Conservation (phyloP, 441 rosid genomes). For the Arabidopsis lyrata region DNA sequence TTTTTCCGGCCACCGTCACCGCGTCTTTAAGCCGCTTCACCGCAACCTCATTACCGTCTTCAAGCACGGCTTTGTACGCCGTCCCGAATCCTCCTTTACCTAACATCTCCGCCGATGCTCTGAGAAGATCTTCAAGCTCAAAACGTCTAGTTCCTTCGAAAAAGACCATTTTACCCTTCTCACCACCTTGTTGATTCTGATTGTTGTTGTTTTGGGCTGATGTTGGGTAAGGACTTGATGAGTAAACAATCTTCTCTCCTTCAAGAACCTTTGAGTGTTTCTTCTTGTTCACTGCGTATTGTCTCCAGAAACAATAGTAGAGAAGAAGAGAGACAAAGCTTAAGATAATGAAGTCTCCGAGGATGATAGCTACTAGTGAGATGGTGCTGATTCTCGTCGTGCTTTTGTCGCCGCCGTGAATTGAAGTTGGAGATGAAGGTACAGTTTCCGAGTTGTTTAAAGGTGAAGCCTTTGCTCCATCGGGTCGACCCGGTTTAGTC, state of each 20-base stretch:
- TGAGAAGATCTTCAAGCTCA: conserved; percentile 70
- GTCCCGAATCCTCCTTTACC: conserved; percentile 81
- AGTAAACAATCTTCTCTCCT: conserved; percentile 71
- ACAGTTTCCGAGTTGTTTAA: conserved; percentile 50
- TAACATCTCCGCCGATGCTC: conserved; percentile 80
- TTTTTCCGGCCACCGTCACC: conserved; percentile 57
- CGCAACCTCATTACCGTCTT: conserved; percentile 67
- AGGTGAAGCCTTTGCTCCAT: conserved; percentile 59
- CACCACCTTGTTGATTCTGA: conserved; percentile 48
- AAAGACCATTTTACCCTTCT: conserved; percentile 75
- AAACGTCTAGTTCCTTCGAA: conserved; percentile 68
- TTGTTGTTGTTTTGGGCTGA: conserved; percentile 31
- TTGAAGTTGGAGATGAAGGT: conserved; percentile 57
- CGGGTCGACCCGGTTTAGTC: conserved; percentile 55
- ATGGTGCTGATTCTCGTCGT: conserved; percentile 58
- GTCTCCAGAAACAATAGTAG: conserved; percentile 76
- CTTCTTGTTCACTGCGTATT: conserved; percentile 52
- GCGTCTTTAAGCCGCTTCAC: conserved; percentile 75
- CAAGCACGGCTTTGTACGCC: conserved; percentile 75
- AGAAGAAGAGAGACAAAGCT: conserved; percentile 62
- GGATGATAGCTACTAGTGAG: conserved; percentile 67
- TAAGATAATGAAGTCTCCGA: conserved; percentile 71
- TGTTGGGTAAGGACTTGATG: conserved; percentile 65
- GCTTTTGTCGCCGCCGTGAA: conserved; percentile 14
- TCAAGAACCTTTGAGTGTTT: conserved; percentile 55